Base-by-base conservation (phyloP, 495 filamentous ascomycete species). In the Penicillium canescens region DNA sequence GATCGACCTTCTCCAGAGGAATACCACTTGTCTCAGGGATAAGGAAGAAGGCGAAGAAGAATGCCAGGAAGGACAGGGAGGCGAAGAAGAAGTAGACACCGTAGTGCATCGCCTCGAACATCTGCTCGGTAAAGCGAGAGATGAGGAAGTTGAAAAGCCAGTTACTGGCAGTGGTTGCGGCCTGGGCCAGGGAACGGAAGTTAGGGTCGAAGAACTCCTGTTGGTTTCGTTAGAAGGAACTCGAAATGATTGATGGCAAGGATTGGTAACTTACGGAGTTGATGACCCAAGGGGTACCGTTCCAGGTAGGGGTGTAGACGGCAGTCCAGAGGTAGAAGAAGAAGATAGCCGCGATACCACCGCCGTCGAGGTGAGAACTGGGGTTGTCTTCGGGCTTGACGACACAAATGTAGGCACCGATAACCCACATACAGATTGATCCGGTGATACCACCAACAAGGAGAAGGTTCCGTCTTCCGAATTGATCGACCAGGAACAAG, bases 61-160 rank as follows among this genome's bases (percentile, higher is more conserved):
- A 77, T 10, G 83, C 85, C 20, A 81, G 55, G 18, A 88, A 71
- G 78, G 89, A 89, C 52, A 90, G 72, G 0, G 80, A 77, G 4
- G 86, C 86, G 62, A 91, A 90, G 77, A 90, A 89, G 66, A 89
- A 88, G 69, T 87, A 91, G 3, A 89, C 86, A 26, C 86, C 87
- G 66, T 86, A 87, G 14, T 72, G 72, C 79, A 89, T 86, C 20
- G 64, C 76, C 23, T 78, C 66, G 69, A 91, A 89, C 84, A 90
- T 90, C 60, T 91, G 85, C 16, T 85, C 82, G 0, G 86, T 89
- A 68, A 88, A 89, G 33, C 86, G 79, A 2, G 79, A 79, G 52
- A 91, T 75, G 62, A 89, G 79, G 73, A 90, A 90, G 71, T 89
- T 88, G 76, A 81, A 87, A 46, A 89, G 80, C 86, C 86, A 90